Evolutionary conservation across 345 rosid genomes (phyloP), one percentile per base, ranked within the genome.

Genomic region (Hibiscus mutabilis): DNA sequence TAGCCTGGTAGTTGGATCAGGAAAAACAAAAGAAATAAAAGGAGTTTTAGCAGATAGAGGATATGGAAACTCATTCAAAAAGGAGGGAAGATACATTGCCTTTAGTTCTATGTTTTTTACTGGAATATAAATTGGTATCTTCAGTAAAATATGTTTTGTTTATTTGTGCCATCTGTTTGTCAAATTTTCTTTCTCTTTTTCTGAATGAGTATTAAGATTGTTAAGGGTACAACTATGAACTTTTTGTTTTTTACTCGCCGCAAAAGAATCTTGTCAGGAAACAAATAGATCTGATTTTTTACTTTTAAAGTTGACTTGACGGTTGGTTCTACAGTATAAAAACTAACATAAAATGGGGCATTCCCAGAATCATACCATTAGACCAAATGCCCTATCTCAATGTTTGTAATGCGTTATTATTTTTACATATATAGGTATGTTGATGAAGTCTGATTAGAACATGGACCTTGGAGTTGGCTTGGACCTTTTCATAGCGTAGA

Each of bases 321-420:
- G 1, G 1, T 25, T 25, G 27, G 27, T 2, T 2, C 27, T 25
- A 25, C 27, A 25, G 27, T 2, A 25, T 25, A 25, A 25, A 25
- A 25, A 25, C n/a, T n/a, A n/a, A n/a, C n/a, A 25, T 25, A 25
- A 25, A 25, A 25, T 25, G 27, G 86, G 84, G 84, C 80, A 84
- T 86, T 90, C 88, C 86, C 87, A 88, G 87, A 87, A 89, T 88
- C 90, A 84, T 88, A 79, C 88, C 96, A 88, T 92, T 86, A 86
- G 91, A 87, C 91, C 92, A 89, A 91, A 86, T 79, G 91, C 94
- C 91, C 92, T 9, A n/a, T n/a, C n/a, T n/a, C n/a, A n/a, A n/a
- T n/a, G n/a, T n/a, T n/a, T n/a, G n/a, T n/a, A n/a, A n/a, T n/a
- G n/a, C 27, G 27, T 25, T 25, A 25, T 25, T 2, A 25, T 25